Conservation (phyloP, 2,329 filamentous ascomycete species). For the Bertia moriformis region DNA sequence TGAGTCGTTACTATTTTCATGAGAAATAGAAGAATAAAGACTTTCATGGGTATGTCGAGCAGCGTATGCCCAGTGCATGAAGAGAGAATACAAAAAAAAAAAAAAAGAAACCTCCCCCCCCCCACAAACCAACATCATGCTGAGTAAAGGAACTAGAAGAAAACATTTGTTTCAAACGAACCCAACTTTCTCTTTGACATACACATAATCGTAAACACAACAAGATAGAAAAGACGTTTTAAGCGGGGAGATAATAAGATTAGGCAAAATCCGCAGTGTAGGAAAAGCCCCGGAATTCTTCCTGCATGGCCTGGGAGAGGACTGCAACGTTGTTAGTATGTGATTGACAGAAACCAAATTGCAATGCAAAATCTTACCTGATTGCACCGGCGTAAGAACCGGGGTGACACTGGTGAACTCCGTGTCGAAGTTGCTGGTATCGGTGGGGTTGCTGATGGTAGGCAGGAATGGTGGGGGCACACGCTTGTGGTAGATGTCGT, state of each 20-base stretch:
- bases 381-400: slow-evolving; percentile 90
- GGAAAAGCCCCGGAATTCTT: slow-evolving; percentile 97
- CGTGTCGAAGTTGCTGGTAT: slow-evolving; percentile 98
- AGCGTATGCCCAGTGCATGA: too few species aligned
- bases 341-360: slow-evolving; percentile 1
- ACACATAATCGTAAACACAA: too few species aligned
- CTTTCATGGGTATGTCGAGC: too few species aligned
- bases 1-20: too few species aligned
- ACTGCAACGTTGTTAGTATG: slow-evolving; percentile 34
- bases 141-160: too few species aligned
- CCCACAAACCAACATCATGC: too few species aligned
- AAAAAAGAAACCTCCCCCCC: too few species aligned
- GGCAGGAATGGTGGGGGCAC: slow-evolving; percentile 81
- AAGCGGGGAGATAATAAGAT: too few species aligned
- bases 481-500: slow-evolving; percentile 93
- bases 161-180: too few species aligned
- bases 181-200: too few species aligned
- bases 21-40: too few species aligned
- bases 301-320: slow-evolving; percentile 94
- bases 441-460: slow-evolving; percentile 76
- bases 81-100: neutral
- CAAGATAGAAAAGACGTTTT: too few species aligned
- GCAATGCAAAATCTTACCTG: slow-evolving; percentile 63
- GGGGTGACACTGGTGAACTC: slow-evolving; percentile 98
- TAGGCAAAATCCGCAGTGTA: slow-evolving; percentile 85